Conservation (phyloP, 2,329 filamentous ascomycete genomes). For the Cryphonectria japonica region DNA sequence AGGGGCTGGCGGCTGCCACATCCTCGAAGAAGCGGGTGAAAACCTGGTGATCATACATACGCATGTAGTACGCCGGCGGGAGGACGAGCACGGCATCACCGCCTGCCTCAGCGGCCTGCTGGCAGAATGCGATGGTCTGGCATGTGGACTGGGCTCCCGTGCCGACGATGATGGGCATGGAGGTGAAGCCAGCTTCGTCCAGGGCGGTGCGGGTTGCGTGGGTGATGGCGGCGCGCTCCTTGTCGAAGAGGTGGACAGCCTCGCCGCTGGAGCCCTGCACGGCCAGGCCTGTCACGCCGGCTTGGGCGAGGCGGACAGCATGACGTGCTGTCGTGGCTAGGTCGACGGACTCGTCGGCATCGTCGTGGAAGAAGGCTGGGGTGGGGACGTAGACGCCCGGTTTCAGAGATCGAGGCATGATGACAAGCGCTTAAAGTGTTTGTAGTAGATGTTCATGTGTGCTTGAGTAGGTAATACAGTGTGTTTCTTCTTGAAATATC, state of each 20-base stretch:
- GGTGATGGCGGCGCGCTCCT: constrained; percentile 62
- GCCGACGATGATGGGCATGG: constrained; percentile 68
- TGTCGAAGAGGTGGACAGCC: constrained; percentile 65
- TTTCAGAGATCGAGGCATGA: neutral
- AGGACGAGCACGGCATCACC: constrained; percentile 70
- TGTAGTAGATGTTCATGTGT: neutral
- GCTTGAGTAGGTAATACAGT: neutral
- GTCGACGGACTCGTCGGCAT: constrained; percentile 55
- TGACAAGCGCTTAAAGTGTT: neutral
- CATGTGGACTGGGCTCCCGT: constrained; percentile 68
- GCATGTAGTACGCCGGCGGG: constrained; percentile 69
- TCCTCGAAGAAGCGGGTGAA: constrained; percentile 63
- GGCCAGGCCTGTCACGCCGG: constrained; percentile 64
- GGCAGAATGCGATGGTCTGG: constrained; percentile 67
- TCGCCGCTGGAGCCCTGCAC: constrained; percentile 70
- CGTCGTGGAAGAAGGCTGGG: constrained; percentile 55
- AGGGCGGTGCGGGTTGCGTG: constrained; percentile 57
- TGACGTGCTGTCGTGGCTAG: constrained; percentile 51
- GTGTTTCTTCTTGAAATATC: neutral
- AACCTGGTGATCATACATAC: constrained; percentile 57
- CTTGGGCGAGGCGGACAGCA: constrained; percentile 60
- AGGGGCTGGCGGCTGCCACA: constrained; percentile 54
- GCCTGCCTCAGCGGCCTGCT: constrained; percentile 64
- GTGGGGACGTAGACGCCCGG: constrained; percentile 58
- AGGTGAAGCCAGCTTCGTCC: constrained; percentile 58